These are phyloP conservation scores for Blastomyces gilchristii DNA, from an alignment of 2,329 filamentous ascomycete genomes.

Conservation along the genomic window DNA sequence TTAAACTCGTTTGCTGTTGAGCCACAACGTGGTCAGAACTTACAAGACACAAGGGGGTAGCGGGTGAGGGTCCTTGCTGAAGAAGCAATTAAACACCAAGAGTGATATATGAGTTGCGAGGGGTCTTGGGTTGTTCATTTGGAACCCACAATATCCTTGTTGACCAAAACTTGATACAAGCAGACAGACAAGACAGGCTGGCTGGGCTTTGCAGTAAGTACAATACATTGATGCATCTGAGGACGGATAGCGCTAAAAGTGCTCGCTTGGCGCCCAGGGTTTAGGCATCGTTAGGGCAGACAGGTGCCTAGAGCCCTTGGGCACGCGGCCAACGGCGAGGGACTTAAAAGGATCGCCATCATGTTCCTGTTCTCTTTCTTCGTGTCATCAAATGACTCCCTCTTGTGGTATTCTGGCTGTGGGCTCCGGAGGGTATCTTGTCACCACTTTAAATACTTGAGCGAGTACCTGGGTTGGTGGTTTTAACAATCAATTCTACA, in stretches of 20 bases:
- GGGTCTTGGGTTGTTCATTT: no score
- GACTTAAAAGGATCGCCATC: not conserved
- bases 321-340: not conserved
- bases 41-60: not conserved
- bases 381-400: not conserved
- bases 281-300: not conserved
- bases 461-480: not conserved
- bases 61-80: not conserved
- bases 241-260: no score
- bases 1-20: not conserved
- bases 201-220: no score
- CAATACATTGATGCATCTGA: no score
- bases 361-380: no score
- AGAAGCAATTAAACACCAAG: no score
- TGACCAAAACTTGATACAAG: no score
- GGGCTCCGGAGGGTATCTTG: not conserved
- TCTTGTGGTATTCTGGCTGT: not conserved
- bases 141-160: no score
- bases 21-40: not conserved
- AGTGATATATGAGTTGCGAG: no score
- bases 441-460: not conserved
- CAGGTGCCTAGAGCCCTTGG: not conserved
- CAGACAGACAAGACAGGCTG: no score
- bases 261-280: not conserved
- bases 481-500: not conserved